Percentiles rank a stretch among this genome's conserved stretches.
Conservation (phyloP, 805 yeast genomes). For the Myxozyma kluyveri region DNA sequence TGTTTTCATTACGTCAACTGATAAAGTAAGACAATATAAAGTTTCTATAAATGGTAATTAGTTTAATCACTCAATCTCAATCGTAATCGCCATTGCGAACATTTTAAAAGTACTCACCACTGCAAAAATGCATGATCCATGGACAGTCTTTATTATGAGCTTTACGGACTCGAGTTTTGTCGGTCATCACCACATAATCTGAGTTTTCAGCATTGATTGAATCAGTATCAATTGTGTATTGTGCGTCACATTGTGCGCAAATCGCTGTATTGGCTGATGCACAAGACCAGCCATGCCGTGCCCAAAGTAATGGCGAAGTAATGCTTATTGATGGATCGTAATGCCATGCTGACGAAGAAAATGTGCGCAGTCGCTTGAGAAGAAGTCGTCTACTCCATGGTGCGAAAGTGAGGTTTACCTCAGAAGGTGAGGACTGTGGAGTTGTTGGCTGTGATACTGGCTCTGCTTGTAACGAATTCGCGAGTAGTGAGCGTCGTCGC, state of each 20-base stretch:
- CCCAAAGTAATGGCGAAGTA: slow-evolving; percentile 19
- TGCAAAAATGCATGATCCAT: slow-evolving; percentile 25
- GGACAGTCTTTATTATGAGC: slow-evolving; percentile 13
- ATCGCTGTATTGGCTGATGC: background rate
- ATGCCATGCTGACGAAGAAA: slow-evolving; percentile 8
- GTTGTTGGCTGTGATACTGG: background rate
- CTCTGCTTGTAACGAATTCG: too few species aligned
- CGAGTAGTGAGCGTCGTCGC: background rate
- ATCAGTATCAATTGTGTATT: background rate
- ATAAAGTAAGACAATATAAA: background rate
- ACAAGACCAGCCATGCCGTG: slow-evolving; percentile 26
- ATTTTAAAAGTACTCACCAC: too few species aligned
- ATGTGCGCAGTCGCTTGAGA: slow-evolving; percentile 20
- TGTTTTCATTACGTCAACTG: background rate
- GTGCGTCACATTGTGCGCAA: slow-evolving; percentile 11
- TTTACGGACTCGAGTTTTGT: slow-evolving; percentile 8
- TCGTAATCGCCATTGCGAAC: too few species aligned
- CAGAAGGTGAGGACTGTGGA: background rate
- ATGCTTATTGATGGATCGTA: slow-evolving; percentile 13
- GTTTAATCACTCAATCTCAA: too few species aligned
- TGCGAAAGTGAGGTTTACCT: slow-evolving; percentile 4
- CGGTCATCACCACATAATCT: background rate
- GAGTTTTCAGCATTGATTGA: background rate
- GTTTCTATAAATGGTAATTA: too few species aligned
- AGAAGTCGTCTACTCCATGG: slow-evolving; percentile 26